Conservation (phyloP, 495 filamentous ascomycete species). For the Hypoxylon rickii region DNA sequence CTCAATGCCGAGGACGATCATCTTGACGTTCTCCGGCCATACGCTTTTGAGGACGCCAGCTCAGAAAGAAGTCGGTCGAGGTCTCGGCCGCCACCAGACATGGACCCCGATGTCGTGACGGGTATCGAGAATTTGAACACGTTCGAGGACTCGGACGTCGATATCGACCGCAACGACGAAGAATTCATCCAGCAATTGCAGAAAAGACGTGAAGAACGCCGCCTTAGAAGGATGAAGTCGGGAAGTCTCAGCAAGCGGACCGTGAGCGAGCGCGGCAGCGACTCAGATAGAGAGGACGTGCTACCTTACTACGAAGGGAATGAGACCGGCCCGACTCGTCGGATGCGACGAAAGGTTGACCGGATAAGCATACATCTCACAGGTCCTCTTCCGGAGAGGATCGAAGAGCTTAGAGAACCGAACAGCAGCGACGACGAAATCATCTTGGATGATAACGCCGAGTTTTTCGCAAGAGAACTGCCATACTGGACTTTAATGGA, state of each 20-base stretch:
- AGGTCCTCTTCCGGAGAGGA: slow-evolving; percentile 53
- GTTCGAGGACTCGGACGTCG: slow-evolving; percentile 47
- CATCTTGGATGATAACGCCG: slow-evolving; percentile 46
- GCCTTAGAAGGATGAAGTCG: slow-evolving; percentile 53
- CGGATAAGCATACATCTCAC: slow-evolving; percentile 54
- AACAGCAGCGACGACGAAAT: slow-evolving; percentile 55
- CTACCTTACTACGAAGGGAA: slow-evolving; percentile 45
- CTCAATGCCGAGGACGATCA: slow-evolving; percentile 47
- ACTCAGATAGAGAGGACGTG: slow-evolving; percentile 58
- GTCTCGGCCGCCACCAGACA: slow-evolving; percentile 42
- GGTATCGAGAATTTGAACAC: slow-evolving; percentile 49
- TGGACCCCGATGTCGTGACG: slow-evolving; percentile 45
- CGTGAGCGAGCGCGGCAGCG: slow-evolving; percentile 56
- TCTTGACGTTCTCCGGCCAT: slow-evolving; percentile 44
- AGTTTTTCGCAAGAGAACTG: slow-evolving; percentile 50
- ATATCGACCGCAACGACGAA: slow-evolving; percentile 46
- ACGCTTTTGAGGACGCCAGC: slow-evolving; percentile 50
- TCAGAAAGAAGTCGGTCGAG: slow-evolving; percentile 50
- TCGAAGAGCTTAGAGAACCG: slow-evolving; percentile 58
- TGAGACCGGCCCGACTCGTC: slow-evolving; percentile 51
- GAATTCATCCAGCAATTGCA: slow-evolving; percentile 39
- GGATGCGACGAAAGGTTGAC: slow-evolving; percentile 54
- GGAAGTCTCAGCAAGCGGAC: slow-evolving; percentile 60
- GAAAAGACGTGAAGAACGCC: slow-evolving; percentile 44
- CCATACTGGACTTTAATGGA: slow-evolving; percentile 56